Evolutionary conservation across 805 yeast species (phyloP).

Genomic region (Hanseniaspora clermontiae): DNA sequence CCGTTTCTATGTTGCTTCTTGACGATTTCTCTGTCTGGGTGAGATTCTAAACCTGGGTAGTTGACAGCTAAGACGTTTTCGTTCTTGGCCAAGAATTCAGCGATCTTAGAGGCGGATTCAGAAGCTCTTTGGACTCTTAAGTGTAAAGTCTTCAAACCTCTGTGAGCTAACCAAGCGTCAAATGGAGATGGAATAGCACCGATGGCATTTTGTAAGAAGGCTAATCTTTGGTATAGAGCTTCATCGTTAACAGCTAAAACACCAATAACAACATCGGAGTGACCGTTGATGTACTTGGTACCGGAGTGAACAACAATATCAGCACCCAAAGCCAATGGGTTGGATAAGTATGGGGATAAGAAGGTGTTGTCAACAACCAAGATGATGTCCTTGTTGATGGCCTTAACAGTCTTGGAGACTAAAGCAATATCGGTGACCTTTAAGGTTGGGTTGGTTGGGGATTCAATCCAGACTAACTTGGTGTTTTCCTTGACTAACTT

Average conservation of each 20-base stretch:
- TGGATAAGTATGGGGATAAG: conserved; percentile 74
- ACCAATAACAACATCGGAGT: conserved; percentile 83
- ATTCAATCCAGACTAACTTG: conserved; percentile 72
- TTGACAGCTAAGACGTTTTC: conserved; percentile 52
- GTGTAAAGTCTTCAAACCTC: conserved; percentile 80
- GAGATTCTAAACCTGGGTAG: conserved; percentile 70
- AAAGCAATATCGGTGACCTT: conserved; percentile 60
- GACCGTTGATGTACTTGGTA: conserved; percentile 84
- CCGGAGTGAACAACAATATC: conserved; percentile 82
- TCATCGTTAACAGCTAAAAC: conserved; percentile 59
- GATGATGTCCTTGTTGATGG: conserved; percentile 39
- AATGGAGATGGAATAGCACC: conserved; percentile 86
- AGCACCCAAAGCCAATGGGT: conserved; percentile 73
- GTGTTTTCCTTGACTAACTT: conserved; percentile 48
- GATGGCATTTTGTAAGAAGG: conserved; percentile 74
- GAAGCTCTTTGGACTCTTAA: conserved; percentile 65
- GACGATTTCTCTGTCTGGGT: conserved; percentile 52
- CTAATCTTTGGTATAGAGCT: conserved; percentile 46
- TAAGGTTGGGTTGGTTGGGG: conserved; percentile 81
- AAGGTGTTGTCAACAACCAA: conserved; percentile 82
- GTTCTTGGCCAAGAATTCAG: conserved; percentile 43
- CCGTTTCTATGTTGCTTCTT: conserved; percentile 66
- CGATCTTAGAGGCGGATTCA: conserved; percentile 51
- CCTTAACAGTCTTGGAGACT: conserved; percentile 44
- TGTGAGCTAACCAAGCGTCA: conserved; percentile 85